Evolutionary conservation across 257 asterid species (phyloP).

Genomic region (Solanum piurae): DNA sequence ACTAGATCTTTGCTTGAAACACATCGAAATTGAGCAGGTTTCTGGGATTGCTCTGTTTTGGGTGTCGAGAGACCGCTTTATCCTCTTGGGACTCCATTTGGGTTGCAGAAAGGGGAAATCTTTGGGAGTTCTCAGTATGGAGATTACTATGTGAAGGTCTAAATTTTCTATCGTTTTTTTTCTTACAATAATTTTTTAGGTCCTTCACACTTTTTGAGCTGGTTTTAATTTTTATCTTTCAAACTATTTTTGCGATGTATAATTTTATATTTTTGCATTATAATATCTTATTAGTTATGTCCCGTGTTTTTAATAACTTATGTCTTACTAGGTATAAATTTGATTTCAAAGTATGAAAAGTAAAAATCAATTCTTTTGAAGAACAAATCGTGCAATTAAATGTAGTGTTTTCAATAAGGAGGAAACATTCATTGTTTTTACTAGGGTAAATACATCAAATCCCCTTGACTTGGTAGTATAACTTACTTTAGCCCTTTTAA

Average conservation of each 20-base stretch:
- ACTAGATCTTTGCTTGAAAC: conserved; percentile 26
- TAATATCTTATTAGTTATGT: background rate
- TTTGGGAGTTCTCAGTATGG: background rate
- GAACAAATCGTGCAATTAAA: background rate
- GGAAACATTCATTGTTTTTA: background rate
- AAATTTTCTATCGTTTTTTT: background rate
- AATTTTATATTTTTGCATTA: background rate
- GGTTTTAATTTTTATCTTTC: background rate
- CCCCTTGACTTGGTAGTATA: background rate
- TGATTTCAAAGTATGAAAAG: background rate
- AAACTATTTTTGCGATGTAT: background rate
- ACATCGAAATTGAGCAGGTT: background rate
- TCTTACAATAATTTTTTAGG: background rate
- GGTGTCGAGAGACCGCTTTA: background rate
- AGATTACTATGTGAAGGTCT: background rate
- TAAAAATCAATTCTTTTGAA: background rate
- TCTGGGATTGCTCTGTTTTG: background rate
- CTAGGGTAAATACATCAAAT: background rate
- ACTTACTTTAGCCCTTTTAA: too few relatives aligned
- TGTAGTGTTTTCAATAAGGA: background rate
- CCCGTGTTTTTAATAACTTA: background rate
- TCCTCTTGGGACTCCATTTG: background rate
- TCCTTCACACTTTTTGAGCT: background rate
- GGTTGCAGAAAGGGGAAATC: background rate
- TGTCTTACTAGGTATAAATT: background rate